Conservation (phyloP, 139 green algal species). For the Micractinium conductrix region DNA sequence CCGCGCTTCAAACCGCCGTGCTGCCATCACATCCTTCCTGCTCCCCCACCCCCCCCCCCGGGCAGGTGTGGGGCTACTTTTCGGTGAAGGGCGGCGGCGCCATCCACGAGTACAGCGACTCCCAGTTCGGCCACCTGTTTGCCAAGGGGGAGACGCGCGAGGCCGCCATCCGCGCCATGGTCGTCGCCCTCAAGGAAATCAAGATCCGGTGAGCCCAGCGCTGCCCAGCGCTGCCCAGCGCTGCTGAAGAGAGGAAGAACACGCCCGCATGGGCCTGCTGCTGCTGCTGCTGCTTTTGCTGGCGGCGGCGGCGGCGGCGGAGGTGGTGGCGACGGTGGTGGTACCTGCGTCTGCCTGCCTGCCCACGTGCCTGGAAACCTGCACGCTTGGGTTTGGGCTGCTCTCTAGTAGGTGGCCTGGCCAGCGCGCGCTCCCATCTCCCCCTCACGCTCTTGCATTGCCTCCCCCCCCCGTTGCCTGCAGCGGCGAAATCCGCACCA, state of each 20-base stretch:
- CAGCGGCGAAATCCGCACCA: conserved; percentile 96
- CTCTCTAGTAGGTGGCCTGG: too few species aligned
- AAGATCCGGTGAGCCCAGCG: conserved; percentile 65
- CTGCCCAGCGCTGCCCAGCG: too few species aligned
- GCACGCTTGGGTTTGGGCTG: not conserved
- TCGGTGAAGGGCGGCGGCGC: conserved; percentile 90
- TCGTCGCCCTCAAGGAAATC: conserved; percentile 94
- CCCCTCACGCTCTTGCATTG: too few species aligned
- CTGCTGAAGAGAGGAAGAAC: too few species aligned
- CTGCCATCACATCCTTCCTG: not conserved
- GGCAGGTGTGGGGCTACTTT: conserved; percentile 98
- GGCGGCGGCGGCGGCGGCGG: too few species aligned
- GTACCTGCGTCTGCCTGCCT: too few species aligned
- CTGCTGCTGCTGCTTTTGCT: too few species aligned
- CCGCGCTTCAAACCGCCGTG: not conserved
- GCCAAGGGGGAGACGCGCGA: conserved; percentile 84
- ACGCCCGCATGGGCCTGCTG: too few species aligned
- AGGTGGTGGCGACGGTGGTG: too few species aligned
- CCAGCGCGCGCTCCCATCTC: too few species aligned
- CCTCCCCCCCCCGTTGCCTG: not conserved
- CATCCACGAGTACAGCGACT: conserved; percentile 98
- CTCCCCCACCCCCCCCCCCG: conserved; percentile 44
- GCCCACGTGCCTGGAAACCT: not conserved
- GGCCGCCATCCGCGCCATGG: conserved; percentile 89
- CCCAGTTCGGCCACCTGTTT: conserved; percentile 98